These are phyloP conservation scores for Penicillium desertorum DNA, from an alignment of 495 filamentous ascomycete species.

Conservation along the genomic window DNA sequence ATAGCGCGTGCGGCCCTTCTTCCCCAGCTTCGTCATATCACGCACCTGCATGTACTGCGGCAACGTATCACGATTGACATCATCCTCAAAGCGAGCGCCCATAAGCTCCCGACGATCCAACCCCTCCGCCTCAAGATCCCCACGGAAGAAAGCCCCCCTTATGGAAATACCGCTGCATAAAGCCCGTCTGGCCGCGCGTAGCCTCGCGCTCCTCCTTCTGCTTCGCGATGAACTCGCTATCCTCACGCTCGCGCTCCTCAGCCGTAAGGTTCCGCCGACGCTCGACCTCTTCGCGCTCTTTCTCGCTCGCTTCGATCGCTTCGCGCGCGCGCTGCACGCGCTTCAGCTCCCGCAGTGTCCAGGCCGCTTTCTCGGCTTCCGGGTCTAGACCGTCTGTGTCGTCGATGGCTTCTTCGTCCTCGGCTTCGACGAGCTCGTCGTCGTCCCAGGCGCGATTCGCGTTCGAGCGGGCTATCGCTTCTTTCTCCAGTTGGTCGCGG, in stretches of 20 bases:
- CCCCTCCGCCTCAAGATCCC: constrained; percentile 70
- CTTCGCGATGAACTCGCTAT: constrained; percentile 69
- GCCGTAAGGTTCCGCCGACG: constrained; percentile 81
- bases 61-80: constrained; percentile 73
- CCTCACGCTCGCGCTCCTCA: constrained; percentile 84
- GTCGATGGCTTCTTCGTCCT: constrained; percentile 69
- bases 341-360: constrained; percentile 90
- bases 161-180: constrained; percentile 96
- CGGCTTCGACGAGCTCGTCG: constrained; percentile 62
- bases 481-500: constrained; percentile 82
- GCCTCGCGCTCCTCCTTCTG: constrained; percentile 86
- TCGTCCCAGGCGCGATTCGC: constrained; percentile 87
- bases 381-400: constrained; percentile 84
- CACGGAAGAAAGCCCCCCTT: constrained; percentile 95
- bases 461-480: constrained; percentile 68
- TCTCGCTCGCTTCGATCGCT: constrained; percentile 78
- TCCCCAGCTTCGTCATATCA: constrained; percentile 90
- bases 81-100: constrained; percentile 75
- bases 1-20: constrained; percentile 88
- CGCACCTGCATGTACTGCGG: constrained; percentile 92
- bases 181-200: constrained; percentile 76
- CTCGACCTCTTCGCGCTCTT: constrained; percentile 86
- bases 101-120: constrained; percentile 77
- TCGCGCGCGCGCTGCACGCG: constrained; percentile 83
- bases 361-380: constrained; percentile 85